A percentile compares a stretch with the other conserved stretches of the same genome.
phyloP scores from a whole-genome alignment of 768 basidiomycete genomes.

The Lentinula lateritia region DNA sequence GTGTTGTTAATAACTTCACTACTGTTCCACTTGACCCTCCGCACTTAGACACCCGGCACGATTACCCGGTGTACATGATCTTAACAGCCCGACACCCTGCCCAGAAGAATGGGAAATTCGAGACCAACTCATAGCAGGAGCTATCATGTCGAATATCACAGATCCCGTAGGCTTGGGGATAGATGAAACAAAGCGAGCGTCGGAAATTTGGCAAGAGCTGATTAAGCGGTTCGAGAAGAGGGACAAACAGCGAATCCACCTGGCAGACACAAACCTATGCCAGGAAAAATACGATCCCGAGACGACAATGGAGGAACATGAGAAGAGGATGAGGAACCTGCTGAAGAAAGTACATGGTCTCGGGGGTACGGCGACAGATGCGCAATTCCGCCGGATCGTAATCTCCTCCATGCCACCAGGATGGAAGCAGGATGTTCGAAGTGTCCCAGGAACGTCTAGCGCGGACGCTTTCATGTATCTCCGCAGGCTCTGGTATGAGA shows the following conservation, averaged over 20 bases:
- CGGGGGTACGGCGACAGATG: background rate
- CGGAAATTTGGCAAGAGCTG: background rate
- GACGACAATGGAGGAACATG: background rate
- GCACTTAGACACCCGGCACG: too few species aligned
- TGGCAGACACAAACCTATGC: background rate
- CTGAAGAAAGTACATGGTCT: background rate
- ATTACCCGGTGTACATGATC: too few species aligned
- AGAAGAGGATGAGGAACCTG: background rate
- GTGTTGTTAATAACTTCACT: too few species aligned
- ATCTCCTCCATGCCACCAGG: background rate
- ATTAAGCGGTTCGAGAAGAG: background rate
- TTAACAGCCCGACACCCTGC: background rate
- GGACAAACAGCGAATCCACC: background rate
- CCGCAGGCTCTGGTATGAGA: background rate
- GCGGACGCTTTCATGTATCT: background rate
- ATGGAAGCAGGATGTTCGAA: background rate
- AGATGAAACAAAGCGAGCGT: background rate
- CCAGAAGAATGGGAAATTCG: background rate
- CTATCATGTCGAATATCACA: background rate
- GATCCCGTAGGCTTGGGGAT: background rate
- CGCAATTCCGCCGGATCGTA: background rate
- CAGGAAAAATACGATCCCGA: background rate
- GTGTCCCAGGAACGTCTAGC: background rate
- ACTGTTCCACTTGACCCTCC: too few species aligned
- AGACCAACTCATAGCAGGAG: background rate